A percentile compares a stretch with the other conserved stretches of the same genome.
phyloP scores from a whole-genome alignment of 345 rosid species.

The Linum lewisii region DNA sequence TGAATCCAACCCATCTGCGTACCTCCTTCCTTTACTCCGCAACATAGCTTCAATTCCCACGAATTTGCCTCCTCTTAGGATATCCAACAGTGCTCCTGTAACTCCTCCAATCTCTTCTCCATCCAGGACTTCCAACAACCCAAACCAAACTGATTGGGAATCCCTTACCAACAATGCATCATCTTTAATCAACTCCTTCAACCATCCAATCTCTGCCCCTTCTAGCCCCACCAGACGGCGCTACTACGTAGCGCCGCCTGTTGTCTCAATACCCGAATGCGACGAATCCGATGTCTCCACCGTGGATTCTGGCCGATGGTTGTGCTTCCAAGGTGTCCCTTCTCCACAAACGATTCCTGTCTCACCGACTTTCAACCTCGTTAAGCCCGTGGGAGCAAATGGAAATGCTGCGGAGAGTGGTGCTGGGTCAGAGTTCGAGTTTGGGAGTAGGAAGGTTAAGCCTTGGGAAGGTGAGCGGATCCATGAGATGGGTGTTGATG shows the following conservation, averaged over 20 bases:
- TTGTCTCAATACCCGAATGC: constrained; percentile 19
- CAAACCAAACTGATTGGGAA: constrained; percentile 2
- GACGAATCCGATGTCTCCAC: constrained; percentile 28
- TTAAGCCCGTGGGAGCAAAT: background rate
- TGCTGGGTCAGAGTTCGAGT: background rate
- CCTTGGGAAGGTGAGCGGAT: constrained; percentile 7
- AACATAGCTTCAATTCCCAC: constrained; percentile 28
- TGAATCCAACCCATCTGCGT: constrained; percentile 22
- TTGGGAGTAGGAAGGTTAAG: background rate
- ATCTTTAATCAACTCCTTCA: background rate
- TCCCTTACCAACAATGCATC: constrained; percentile 1
- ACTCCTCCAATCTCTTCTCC: constrained; percentile 30
- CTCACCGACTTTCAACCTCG: constrained; percentile 13
- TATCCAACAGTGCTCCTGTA: constrained; percentile 31
- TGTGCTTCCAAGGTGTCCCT: constrained; percentile 17
- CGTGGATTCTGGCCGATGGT: constrained; percentile 26
- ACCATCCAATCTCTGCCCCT: constrained; percentile 8
- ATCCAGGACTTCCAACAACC: constrained; percentile 15
- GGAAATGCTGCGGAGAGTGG: background rate
- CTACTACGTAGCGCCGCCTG: no score
- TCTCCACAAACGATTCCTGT: constrained; percentile 20
- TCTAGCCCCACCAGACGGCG: constrained; percentile 15
- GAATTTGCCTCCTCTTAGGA: constrained; percentile 25
- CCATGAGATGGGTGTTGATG: background rate
- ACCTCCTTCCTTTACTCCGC: constrained; percentile 23